phyloP scores from a whole-genome alignment of 2,329 filamentous ascomycete genomes.

The Samsoniella hepiali region DNA sequence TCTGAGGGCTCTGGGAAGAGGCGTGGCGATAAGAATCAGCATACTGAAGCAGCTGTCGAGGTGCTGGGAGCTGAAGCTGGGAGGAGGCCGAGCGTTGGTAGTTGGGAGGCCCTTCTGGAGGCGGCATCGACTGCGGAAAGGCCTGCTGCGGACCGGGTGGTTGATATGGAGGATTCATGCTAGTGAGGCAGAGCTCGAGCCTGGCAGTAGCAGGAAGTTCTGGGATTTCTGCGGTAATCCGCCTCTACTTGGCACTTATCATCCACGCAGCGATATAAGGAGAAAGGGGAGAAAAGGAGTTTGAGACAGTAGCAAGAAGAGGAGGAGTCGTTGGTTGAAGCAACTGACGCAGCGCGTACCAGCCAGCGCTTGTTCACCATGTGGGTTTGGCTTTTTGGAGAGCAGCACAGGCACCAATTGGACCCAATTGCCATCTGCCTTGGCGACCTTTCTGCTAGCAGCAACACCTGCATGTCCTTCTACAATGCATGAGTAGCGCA shows the following conservation, averaged over 20 bases:
- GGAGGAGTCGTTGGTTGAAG: slow-evolving; percentile 15
- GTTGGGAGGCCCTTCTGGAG: slow-evolving; percentile 2
- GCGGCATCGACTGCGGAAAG: background rate
- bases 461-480: background rate
- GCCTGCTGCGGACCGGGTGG: slow-evolving; percentile 7
- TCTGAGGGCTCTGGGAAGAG: background rate
- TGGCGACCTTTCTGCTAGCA: background rate
- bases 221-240: background rate
- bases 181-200: background rate
- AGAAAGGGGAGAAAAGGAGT: background rate
- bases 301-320: slow-evolving; percentile 6
- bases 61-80: slow-evolving; percentile 8
- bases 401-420: background rate
- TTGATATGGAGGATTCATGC: slow-evolving; percentile 17
- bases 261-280: background rate
- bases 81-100: slow-evolving; percentile 10
- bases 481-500: slow-evolving; percentile 1
- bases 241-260: background rate
- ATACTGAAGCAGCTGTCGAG: slow-evolving; percentile 13
- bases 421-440: background rate
- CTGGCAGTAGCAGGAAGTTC: background rate
- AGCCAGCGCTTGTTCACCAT: slow-evolving; percentile 7
- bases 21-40: slow-evolving; percentile 10
- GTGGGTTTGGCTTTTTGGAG: slow-evolving; percentile 1
- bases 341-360: slow-evolving; percentile 3